Base-by-base conservation (phyloP, 2,329 filamentous ascomycete species). In the Fusarium poae region DNA sequence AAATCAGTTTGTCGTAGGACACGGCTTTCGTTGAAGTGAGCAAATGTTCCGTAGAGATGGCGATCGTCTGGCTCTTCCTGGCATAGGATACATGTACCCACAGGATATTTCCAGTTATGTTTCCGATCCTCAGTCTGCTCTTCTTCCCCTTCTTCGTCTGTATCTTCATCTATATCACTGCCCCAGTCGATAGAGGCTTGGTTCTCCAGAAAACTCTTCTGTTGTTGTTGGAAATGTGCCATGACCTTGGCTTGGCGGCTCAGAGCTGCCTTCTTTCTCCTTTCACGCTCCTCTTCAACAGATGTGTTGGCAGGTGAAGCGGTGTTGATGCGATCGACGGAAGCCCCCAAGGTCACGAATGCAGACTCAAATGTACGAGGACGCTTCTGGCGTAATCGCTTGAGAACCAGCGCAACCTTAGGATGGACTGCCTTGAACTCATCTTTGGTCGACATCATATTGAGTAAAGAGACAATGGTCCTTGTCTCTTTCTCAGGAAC, bases 151-250 rank as follows among this genome's bases (percentile, higher is more conserved):
- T 92, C 87, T 46, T 96, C 91, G 27, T 89, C 85, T 32, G 91
- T 88, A 20, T 92, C 85, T 39, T 92, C 88, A n/a, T 92, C 92
- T 51, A 93, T 87, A 62, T 96, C 92, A 37, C 81, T 82, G 16
- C 92, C 94, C 92, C 93, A 97, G 78, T 97, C 92, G 63, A 97
- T 87, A 42, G 90, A 86, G n/a, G 88, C 91, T 78, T 97, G 94
- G 68, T 91, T 96, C 58, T 93, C 91, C 81, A 99, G 83, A 80
- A 99, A 99, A 74, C 89, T 96, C 80, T 97, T 95, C 77, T 98
- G 97, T 76, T 99, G 95, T 76, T 97, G 92, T 77, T 98, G 96
- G 80, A 99, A 97, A 76, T 97, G 94, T 3, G 94, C 96, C 94
- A 99, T 97, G 32, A 99, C 93, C 75, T 89, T 92, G 3, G 94